These are phyloP conservation scores for Fusarium tjaetaba DNA, from an alignment of 2,329 filamentous ascomycete species.

Conservation along the genomic window DNA sequence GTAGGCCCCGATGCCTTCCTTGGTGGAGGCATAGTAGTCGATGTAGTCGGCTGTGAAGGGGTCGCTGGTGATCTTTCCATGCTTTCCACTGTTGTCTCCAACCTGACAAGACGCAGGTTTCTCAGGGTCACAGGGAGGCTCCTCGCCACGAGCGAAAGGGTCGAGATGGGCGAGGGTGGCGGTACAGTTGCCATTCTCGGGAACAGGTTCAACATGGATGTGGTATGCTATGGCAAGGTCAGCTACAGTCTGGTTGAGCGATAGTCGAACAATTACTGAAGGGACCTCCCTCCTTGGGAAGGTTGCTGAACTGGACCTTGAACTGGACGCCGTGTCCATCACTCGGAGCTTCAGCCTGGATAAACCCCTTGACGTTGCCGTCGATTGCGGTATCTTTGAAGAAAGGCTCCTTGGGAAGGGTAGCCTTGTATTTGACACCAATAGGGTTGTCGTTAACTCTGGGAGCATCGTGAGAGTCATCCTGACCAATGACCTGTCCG, in stretches of 20 bases:
- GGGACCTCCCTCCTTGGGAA: slow-evolving; percentile 66
- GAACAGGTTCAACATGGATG: slow-evolving; percentile 73
- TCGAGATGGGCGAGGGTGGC: slow-evolving; percentile 75
- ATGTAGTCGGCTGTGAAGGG: slow-evolving; percentile 61
- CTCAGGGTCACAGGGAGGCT: slow-evolving; percentile 65
- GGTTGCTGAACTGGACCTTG: slow-evolving; percentile 64
- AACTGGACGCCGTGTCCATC: slow-evolving; percentile 66
- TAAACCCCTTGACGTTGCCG: slow-evolving; percentile 64
- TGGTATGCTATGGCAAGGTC: slow-evolving; percentile 68
- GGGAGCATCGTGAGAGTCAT: slow-evolving; percentile 53
- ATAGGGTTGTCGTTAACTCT: slow-evolving; percentile 65
- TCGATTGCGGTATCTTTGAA: slow-evolving; percentile 58
- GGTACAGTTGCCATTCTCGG: slow-evolving; percentile 76
- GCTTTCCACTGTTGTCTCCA: slow-evolving; percentile 80
- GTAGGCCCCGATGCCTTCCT: slow-evolving; percentile 62
- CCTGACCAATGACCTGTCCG: slow-evolving; percentile 46
- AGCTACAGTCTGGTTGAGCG: background rate
- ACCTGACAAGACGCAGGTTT: slow-evolving; percentile 75
- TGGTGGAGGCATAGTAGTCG: slow-evolving; percentile 68
- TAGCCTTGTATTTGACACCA: slow-evolving; percentile 64
- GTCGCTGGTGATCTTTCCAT: slow-evolving; percentile 67
- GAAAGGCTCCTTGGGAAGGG: slow-evolving; percentile 63
- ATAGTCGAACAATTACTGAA: slow-evolving; percentile 61
- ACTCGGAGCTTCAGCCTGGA: slow-evolving; percentile 58
- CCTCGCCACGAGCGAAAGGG: slow-evolving; percentile 72